Evolutionary conservation across 805 yeast genomes (phyloP).

Genomic region (Pichia membranifaciens): DNA sequence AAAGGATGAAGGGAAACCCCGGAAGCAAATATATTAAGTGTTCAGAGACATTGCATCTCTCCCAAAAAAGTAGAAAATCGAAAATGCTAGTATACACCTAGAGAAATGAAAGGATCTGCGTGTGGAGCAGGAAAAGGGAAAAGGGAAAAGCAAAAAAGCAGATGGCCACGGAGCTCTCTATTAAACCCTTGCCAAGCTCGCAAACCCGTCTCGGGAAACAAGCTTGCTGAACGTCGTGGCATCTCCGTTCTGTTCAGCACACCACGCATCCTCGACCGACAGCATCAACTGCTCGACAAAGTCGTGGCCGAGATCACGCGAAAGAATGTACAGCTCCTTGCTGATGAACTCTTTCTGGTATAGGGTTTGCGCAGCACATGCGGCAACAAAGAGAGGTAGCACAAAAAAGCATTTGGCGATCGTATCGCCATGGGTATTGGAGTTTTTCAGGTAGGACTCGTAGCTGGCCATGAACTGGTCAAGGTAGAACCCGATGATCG

Average conservation of each 20-base stretch:
- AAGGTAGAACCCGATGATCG: slow-evolving; percentile 25
- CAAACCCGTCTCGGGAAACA: slow-evolving; percentile 17
- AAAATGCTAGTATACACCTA: not conserved
- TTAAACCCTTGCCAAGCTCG: not conserved
- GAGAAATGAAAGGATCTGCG: not conserved
- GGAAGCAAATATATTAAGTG: not conserved
- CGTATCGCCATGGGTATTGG: not conserved
- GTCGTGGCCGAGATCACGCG: slow-evolving; percentile 11
- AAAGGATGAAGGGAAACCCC: too few species aligned
- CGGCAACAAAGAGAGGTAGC: slow-evolving; percentile 26
- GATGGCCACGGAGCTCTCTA: too few species aligned
- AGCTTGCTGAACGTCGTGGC: slow-evolving; percentile 16
- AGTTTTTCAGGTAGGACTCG: slow-evolving; percentile 5
- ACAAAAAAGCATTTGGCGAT: slow-evolving; percentile 13
- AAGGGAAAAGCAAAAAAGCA: not conserved
- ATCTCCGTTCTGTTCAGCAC: slow-evolving; percentile 20
- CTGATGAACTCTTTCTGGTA: slow-evolving; percentile 24
- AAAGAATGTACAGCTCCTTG: slow-evolving; percentile 21
- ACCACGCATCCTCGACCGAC: slow-evolving; percentile 28
- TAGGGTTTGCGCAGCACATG: slow-evolving; percentile 24
- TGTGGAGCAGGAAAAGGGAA: too few species aligned
- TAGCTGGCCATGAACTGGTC: slow-evolving; percentile 21
- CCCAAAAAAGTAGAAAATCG: too few species aligned
- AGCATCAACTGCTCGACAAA: slow-evolving; percentile 17
- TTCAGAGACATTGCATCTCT: too few species aligned